phyloP scores from a whole-genome alignment of 192 early-diverging fungal genomes.

The Coemansia sp. region DNA sequence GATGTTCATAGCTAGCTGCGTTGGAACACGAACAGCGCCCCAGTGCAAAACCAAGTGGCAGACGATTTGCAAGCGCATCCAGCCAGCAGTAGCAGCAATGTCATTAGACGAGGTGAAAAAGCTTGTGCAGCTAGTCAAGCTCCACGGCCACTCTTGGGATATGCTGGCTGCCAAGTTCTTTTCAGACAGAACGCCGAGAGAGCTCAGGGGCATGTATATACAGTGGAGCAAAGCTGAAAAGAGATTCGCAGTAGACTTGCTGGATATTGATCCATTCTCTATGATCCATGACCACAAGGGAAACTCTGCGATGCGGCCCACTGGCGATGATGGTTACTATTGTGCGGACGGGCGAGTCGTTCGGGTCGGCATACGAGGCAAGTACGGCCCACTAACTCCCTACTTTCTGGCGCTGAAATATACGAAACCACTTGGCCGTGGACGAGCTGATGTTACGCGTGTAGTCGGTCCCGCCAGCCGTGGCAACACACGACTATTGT shows the following conservation, averaged over 20 bases:
- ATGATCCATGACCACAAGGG: constrained; percentile 31
- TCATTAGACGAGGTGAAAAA: constrained; percentile 14
- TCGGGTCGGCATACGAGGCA: constrained; percentile 6
- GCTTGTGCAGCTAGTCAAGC: constrained; percentile 24
- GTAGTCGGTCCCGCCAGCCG: not conserved
- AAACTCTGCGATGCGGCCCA: constrained; percentile 33
- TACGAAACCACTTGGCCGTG: not conserved
- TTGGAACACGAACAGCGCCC: constrained; percentile 37
- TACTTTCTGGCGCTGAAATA: constrained; percentile 29
- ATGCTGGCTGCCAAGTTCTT: constrained; percentile 21
- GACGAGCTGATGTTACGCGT: not conserved
- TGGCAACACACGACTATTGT: not conserved
- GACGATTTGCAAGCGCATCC: not conserved
- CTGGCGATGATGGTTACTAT: constrained; percentile 34
- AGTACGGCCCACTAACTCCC: constrained; percentile 19
- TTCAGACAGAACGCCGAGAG: not conserved
- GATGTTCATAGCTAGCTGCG: constrained; percentile 31
- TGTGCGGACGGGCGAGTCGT: constrained; percentile 26
- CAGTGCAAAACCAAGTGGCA: constrained; percentile 39
- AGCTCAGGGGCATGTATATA: constrained; percentile 11
- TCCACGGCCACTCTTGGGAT: constrained; percentile 28
- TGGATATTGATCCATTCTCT: constrained; percentile 36
- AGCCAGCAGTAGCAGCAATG: not conserved
- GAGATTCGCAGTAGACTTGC: constrained; percentile 13
- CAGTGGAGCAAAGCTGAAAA: constrained; percentile 31